phyloP scores from a whole-genome alignment of 176 grass and related monocot species.

The Avena eriantha region DNA sequence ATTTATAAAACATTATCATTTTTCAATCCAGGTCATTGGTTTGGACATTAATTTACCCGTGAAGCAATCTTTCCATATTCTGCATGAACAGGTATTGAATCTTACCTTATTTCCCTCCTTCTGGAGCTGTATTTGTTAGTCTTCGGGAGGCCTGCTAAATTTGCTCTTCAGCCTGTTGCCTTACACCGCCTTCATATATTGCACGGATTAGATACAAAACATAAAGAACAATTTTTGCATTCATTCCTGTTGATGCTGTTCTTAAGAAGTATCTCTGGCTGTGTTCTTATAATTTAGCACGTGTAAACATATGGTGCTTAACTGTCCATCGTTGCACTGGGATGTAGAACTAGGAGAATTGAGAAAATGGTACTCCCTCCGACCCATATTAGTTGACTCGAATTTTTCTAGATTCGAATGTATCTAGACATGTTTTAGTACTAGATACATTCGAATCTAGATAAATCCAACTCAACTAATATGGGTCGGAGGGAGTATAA shows the following conservation, averaged over 20 bases:
- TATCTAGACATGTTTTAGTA: no score
- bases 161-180: slow-evolving; percentile 12
- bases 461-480: no score
- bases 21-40: slow-evolving; percentile 82
- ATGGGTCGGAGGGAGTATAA: no score
- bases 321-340: background rate
- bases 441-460: no score
- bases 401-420: no score
- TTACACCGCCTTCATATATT: background rate
- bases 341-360: slow-evolving; percentile 5
- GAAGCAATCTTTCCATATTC: slow-evolving; percentile 98
- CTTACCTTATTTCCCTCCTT: background rate
- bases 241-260: background rate
- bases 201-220: background rate
- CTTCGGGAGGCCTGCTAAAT: background rate
- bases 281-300: slow-evolving; percentile 6
- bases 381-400: no score
- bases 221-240: background rate
- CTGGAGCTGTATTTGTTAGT: slow-evolving; percentile 26
- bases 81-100: slow-evolving; percentile 92
- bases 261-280: background rate
- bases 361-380: background rate
- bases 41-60: slow-evolving; percentile 96
- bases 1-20: slow-evolving; percentile 21
- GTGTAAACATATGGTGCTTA: background rate